Evolutionary conservation across 441 rosid species (phyloP).

Genomic region (Hura crepitans): DNA sequence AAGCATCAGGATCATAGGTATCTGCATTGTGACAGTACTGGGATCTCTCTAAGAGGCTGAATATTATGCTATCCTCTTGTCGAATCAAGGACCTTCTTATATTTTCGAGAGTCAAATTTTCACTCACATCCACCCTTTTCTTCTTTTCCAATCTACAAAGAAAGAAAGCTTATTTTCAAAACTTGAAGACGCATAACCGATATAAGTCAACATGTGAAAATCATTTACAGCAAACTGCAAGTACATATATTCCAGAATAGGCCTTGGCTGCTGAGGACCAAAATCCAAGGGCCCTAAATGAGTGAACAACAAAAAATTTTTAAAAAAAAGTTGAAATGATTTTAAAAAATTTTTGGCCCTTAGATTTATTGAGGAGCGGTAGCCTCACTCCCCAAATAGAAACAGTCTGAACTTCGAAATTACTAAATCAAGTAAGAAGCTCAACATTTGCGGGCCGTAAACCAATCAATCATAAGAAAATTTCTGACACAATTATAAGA

Average conservation of each 20-base stretch:
- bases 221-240: neutral
- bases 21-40: slow-evolving; percentile 74
- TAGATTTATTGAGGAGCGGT: too few species aligned
- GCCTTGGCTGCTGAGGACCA: too few species aligned
- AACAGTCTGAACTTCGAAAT: slow-evolving; percentile 7
- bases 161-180: slow-evolving; percentile 16
- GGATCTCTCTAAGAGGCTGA: slow-evolving; percentile 72
- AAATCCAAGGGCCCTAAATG: too few species aligned
- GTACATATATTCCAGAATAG: neutral
- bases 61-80: slow-evolving; percentile 94
- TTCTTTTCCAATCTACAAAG: slow-evolving; percentile 41
- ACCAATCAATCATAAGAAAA: neutral
- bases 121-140: slow-evolving; percentile 71
- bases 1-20: slow-evolving; percentile 70
- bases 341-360: too few species aligned
- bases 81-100: slow-evolving; percentile 67
- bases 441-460: neutral
- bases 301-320: too few species aligned
- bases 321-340: too few species aligned
- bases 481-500: too few species aligned
- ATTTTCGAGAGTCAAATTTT: slow-evolving; percentile 66
- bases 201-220: slow-evolving; percentile 4
- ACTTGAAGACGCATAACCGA: neutral
- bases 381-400: too few species aligned
- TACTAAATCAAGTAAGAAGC: neutral